Evolutionary conservation across 2,329 filamentous ascomycete species (phyloP).

Genomic region (Clathrospora elynae): DNA sequence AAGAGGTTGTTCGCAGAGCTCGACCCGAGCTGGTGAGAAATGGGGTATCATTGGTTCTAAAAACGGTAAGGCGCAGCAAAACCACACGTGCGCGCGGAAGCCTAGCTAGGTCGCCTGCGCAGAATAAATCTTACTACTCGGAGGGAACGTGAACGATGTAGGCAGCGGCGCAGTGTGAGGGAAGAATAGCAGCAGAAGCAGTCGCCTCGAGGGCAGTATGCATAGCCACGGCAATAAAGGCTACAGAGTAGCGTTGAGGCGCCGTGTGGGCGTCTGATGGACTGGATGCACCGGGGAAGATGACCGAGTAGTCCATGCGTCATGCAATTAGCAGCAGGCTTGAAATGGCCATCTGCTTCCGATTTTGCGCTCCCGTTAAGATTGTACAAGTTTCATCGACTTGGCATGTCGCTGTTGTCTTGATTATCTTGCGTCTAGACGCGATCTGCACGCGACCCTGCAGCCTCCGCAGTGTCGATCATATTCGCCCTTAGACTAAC

Average conservation of each 20-base stretch:
- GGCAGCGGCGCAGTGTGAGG: neutral
- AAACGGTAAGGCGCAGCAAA: constrained; percentile 19
- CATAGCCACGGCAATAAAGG: constrained; percentile 2
- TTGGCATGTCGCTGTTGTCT: neutral
- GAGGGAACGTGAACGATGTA: neutral
- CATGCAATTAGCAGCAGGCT: constrained; percentile 18
- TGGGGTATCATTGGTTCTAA: constrained; percentile 24
- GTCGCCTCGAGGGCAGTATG: neutral
- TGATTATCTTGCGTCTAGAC: constrained; percentile 16
- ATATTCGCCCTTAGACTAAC: no score
- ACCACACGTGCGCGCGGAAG: constrained; percentile 18
- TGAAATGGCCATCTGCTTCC: constrained; percentile 6
- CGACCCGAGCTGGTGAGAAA: constrained; percentile 20
- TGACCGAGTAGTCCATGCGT: constrained; percentile 23
- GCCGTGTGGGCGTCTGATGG: constrained; percentile 18
- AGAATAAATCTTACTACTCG: neutral
- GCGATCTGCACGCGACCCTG: constrained; percentile 19
- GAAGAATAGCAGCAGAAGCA: neutral
- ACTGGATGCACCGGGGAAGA: constrained; percentile 14
- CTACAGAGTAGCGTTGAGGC: constrained; percentile 16
- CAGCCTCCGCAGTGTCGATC: constrained; percentile 7
- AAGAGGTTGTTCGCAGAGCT: constrained; percentile 22
- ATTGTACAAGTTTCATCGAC: neutral
- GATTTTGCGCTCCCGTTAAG: constrained; percentile 3
- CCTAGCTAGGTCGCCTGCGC: constrained; percentile 1